These are phyloP conservation scores for Phtheirospermum japonicum DNA, from an alignment of 257 asterid species.

Conservation along the genomic window DNA sequence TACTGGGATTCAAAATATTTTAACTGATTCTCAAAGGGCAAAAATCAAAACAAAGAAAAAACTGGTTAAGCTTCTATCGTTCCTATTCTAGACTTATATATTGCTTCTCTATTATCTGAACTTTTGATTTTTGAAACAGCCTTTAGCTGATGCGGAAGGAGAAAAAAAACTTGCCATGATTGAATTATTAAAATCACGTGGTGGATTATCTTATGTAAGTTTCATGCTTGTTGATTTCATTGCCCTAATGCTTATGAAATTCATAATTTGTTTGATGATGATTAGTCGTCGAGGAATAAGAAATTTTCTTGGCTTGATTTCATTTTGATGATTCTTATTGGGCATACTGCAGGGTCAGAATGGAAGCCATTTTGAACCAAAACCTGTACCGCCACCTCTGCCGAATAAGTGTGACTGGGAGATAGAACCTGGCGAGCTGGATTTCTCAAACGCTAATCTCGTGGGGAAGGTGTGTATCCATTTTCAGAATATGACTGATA, in stretches of 20 bases:
- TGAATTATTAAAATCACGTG: slow-evolving; percentile 69
- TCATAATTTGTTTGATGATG: slow-evolving; percentile 20
- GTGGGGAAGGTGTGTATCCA: slow-evolving; percentile 78
- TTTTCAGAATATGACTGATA: slow-evolving; percentile 19
- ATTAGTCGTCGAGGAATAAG: background rate
- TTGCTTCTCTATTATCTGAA: slow-evolving; percentile 18
- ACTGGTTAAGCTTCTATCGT: background rate
- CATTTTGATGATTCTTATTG: slow-evolving; percentile 10
- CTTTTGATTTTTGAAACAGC: slow-evolving; percentile 48
- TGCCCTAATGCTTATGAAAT: background rate
- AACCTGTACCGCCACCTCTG: slow-evolving; percentile 86
- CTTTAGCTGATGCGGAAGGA: slow-evolving; percentile 99
- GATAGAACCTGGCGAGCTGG: slow-evolving; percentile 89
- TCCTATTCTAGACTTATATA: slow-evolving; percentile 15
- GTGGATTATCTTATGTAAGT: slow-evolving; percentile 95
- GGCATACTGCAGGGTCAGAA: slow-evolving; percentile 77
- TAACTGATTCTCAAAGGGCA: background rate
- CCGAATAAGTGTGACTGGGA: slow-evolving; percentile 99
- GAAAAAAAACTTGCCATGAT: slow-evolving; percentile 67
- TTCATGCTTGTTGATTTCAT: slow-evolving; percentile 1
- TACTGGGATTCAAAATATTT: background rate
- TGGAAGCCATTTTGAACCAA: slow-evolving; percentile 98
- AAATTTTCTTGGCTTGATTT: slow-evolving; percentile 4
- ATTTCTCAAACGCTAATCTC: slow-evolving; percentile 66
- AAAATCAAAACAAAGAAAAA: too few relatives aligned